Evolutionary conservation across 1,284 basidiomycete genomes (phyloP), one percentile per base, ranked within the genome.

Genomic region (Rhodofomes roseus): DNA sequence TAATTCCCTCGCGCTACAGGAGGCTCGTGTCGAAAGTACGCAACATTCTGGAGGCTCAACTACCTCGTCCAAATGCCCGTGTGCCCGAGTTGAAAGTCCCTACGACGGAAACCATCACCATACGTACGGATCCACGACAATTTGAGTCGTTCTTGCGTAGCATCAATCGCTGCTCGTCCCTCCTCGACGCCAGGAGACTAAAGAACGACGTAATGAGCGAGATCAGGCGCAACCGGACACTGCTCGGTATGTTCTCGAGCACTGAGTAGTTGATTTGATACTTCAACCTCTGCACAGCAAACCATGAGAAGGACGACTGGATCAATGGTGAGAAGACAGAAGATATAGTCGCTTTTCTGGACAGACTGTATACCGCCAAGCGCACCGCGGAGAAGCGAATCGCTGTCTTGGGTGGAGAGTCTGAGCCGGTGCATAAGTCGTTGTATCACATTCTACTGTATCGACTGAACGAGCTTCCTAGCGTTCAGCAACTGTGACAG

Each of bases 171-270:
- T 88, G 88, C 67, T 89, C 89, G 14, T 95, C 90, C 2, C 77
- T 97, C 4, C 76, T 95, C 27, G 95, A 98, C 70, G 94, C 94
- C 1, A 81, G 94, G 55, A 81, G 95, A n/a, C 73, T 97, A 43
- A 90, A 95, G 73, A 95, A 93, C 64, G 95, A 98, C 66, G 82
- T 98, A 36, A 84, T 92, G 63, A 84, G 91, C 14, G 95, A 97
- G 75, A 93, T 95, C 55, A 77, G 95, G 54, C 80, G 87, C 64
- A 95, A 93, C 1, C 81, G 91, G 48, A 70, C 86, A 46, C 67
- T 88, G 29, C 78, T 94, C 39, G 88, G 90, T 90, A 69, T 58
- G 79, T 64, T 8, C 5, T 8, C 14, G 50, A 34, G 20, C n/a
- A 16, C 52, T 54, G 27, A 31, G 22, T 36, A 37, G 58, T 20